Evolutionary conservation across 108 stramenopile species (phyloP), one percentile per base, ranked within the genome.

Genomic region (Mediolabrus comicus): DNA sequence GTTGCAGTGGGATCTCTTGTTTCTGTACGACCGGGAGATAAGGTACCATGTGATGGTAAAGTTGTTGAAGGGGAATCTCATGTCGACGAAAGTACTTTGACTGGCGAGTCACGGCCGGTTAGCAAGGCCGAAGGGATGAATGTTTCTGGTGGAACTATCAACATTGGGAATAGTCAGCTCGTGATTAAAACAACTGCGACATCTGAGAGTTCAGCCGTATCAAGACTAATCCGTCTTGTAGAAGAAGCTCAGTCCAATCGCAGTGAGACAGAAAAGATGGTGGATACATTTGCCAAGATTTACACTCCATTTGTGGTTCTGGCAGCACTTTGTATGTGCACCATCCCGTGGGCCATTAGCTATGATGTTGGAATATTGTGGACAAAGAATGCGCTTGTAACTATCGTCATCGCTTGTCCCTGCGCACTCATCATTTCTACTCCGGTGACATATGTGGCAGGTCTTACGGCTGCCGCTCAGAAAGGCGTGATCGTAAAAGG

Each of bases 21-120:
- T 13, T 84, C 89, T 19, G 95, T 97, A 14, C 56, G 82, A 51
- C 82, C 93, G 5, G 96, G 97, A 14, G 92, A 94, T 41, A 95
- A 94, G 70, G 78, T 98, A 2, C 97, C 98, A 0, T 92, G 90
- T 51, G 98, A 99, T 72, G 97, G 96, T 22, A 66, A 83, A 26
- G 90, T 99, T 3, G 43, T 95, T 8, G 86, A 88, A 66, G 90
- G 90, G 10, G 38, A 32, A 28, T 86, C 87, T 9, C 66, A 78
- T 12, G 77, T 88, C 9, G 90, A 91, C 58, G 90, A 91, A 55
- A 84, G 84, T 7, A 71, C 51, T 33, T 62, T 86, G 49, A 96
- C 89, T 6, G 97, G 95, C 16, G 95, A 97, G 83, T 74, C 87
- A n/a, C 36, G 82, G 36, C 95, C 95, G 3, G 86, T 96, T 0